Evolutionary conservation across 805 yeast genomes (phyloP).

Genomic region (Deakozyma indianensis): DNA sequence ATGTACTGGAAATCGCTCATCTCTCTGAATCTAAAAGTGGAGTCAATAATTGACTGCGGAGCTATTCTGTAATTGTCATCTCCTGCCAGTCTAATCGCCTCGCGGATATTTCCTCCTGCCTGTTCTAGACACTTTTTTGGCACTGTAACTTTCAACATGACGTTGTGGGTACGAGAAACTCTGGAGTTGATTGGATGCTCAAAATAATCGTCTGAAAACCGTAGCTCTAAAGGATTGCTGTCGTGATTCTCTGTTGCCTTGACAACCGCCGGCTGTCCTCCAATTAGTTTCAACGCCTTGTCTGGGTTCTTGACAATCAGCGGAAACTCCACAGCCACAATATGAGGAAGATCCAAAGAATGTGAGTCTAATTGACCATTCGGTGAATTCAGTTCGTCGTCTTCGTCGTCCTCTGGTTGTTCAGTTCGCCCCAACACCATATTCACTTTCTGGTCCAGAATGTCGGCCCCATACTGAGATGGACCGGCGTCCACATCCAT

Average conservation of each 20-base stretch:
- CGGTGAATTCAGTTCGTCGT: neutral
- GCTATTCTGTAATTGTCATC: conserved; percentile 30
- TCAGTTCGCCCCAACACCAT: neutral
- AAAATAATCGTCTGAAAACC: conserved; percentile 23
- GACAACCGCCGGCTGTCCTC: conserved; percentile 31
- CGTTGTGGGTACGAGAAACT: conserved; percentile 13
- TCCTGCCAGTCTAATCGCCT: conserved; percentile 50
- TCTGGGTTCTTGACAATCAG: conserved; percentile 38
- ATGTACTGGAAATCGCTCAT: conserved; percentile 77
- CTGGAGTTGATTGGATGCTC: conserved; percentile 36
- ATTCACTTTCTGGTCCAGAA: neutral
- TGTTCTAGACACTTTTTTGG: conserved; percentile 16
- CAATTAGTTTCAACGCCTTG: conserved; percentile 32
- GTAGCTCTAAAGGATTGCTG: conserved; percentile 19
- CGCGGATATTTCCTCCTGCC: conserved; percentile 29
- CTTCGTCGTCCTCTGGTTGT: neutral
- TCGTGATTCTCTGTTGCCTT: conserved; percentile 20
- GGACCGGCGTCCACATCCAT: too few species aligned
- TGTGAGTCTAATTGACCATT: neutral
- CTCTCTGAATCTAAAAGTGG: conserved; percentile 64
- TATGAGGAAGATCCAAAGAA: conserved; percentile 49
- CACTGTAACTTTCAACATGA: conserved; percentile 21
- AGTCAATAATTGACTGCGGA: conserved; percentile 55
- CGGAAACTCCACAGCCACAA: conserved; percentile 68
- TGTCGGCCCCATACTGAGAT: too few species aligned